Conservation (phyloP, 371 early-diverging fungal genomes). For the Syncephalis plumigaleata region DNA sequence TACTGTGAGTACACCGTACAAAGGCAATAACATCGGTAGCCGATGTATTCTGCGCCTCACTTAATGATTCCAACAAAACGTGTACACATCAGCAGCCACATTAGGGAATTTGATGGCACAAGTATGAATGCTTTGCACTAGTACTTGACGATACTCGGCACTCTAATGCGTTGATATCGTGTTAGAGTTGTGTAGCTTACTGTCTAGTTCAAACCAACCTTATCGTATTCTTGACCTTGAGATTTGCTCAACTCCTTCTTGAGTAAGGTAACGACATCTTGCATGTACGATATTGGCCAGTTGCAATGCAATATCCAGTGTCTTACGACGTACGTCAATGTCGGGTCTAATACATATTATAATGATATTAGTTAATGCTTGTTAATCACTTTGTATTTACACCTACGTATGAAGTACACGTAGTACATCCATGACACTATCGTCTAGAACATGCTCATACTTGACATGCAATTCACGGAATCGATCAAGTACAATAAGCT, state of each 20-base stretch:
- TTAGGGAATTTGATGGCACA: slow-evolving; percentile 93
- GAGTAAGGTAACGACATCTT: slow-evolving; percentile 80
- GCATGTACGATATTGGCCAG: slow-evolving; percentile 79
- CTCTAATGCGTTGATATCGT: slow-evolving; percentile 23
- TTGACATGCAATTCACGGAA: slow-evolving; percentile 69
- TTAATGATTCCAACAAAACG: slow-evolving; percentile 83
- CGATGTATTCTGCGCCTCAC: slow-evolving; percentile 74
- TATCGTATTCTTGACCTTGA: slow-evolving; percentile 75
- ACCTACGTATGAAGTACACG: slow-evolving; percentile 61
- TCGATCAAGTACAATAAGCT: slow-evolving; percentile 86
- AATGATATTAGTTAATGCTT: not conserved
- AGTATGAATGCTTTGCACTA: slow-evolving; percentile 89
- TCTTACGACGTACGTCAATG: slow-evolving; percentile 85
- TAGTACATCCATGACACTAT: slow-evolving; percentile 84
- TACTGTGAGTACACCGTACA: no score
- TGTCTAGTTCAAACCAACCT: slow-evolving; percentile 18
- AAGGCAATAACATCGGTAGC: slow-evolving; percentile 93
- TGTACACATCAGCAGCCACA: slow-evolving; percentile 89
- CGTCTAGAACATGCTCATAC: slow-evolving; percentile 74
- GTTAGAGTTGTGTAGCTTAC: not conserved
- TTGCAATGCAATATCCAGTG: slow-evolving; percentile 70
- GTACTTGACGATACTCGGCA: slow-evolving; percentile 78
- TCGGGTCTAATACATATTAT: slow-evolving; percentile 47
- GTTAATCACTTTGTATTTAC: no score
- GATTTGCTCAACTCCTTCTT: slow-evolving; percentile 87